These are phyloP conservation scores for Chalciporus sp. DNA, from an alignment of 1,284 basidiomycete genomes.

Conservation along the genomic window DNA sequence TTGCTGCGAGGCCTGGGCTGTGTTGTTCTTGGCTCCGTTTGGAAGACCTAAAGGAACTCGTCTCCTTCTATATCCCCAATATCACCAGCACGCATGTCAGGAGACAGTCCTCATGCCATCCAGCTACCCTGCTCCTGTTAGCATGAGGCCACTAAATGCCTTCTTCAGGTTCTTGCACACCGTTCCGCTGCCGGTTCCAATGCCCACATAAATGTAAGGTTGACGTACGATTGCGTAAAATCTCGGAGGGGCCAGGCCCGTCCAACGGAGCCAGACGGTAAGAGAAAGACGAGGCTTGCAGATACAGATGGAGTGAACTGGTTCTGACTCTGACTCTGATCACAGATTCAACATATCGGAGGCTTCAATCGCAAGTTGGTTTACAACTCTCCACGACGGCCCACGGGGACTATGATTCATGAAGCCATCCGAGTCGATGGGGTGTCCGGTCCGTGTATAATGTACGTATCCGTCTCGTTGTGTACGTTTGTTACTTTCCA, in stretches of 20 bases:
- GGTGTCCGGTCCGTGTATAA: too few relatives aligned
- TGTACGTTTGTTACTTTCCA: background rate
- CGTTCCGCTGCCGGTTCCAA: background rate
- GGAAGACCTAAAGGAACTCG: conserved; percentile 4
- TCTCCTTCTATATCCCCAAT: background rate
- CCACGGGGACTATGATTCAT: too few relatives aligned
- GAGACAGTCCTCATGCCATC: conserved; percentile 7
- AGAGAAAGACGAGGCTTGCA: too few relatives aligned
- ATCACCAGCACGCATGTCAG: background rate
- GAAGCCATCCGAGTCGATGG: too few relatives aligned
- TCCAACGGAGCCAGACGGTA: too few relatives aligned
- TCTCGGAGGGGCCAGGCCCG: conserved; percentile 1
- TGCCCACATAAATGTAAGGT: background rate
- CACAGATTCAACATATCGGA: too few relatives aligned
- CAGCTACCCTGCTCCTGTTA: background rate
- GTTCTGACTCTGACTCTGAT: too few relatives aligned
- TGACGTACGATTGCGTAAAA: conserved; percentile 20
- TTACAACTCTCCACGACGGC: too few relatives aligned
- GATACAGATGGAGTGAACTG: too few relatives aligned
- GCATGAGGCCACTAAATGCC: background rate
- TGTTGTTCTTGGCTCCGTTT: background rate
- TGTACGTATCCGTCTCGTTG: too few relatives aligned
- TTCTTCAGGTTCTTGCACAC: background rate
- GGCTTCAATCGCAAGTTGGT: too few relatives aligned
- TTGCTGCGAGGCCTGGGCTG: background rate